Conservation (phyloP, 805 yeast species). For the Lipomyces mesembrius region DNA sequence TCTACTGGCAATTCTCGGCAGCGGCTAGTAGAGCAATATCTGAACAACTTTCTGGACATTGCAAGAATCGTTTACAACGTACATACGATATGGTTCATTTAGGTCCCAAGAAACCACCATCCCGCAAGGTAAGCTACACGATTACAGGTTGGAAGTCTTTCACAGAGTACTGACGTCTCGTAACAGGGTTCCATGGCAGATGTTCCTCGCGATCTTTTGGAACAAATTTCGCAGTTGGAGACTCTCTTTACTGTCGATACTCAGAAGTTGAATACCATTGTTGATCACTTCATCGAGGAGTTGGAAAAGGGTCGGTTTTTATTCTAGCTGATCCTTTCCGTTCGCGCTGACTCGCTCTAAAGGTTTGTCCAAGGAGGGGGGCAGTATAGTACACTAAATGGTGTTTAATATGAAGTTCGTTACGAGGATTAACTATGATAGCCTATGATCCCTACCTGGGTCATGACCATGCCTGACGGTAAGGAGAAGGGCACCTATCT, state of each 20-base stretch:
- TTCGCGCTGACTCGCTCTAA: neutral
- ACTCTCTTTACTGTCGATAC: slow-evolving; percentile 63
- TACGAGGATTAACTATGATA: slow-evolving; percentile 3
- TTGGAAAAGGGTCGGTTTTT: slow-evolving; percentile 74
- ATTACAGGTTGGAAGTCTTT: neutral
- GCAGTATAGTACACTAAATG: slow-evolving; percentile 39
- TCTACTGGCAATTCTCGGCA: neutral
- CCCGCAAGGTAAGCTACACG: slow-evolving; percentile 59
- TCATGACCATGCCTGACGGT: slow-evolving; percentile 90
- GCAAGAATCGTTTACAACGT: neutral
- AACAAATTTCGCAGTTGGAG: slow-evolving; percentile 64
- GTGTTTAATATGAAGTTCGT: neutral
- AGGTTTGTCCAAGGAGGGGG: slow-evolving; percentile 42
- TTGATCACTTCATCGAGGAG: slow-evolving; percentile 76
- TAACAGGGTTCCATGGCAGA: slow-evolving; percentile 62
- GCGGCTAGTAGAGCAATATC: neutral
- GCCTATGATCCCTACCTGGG: slow-evolving; percentile 99
- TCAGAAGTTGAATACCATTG: slow-evolving; percentile 64
- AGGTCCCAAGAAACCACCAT: slow-evolving; percentile 83
- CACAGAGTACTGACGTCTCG: neutral
- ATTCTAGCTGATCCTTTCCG: neutral
- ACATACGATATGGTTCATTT: slow-evolving; percentile 68
- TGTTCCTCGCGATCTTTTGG: slow-evolving; percentile 65
- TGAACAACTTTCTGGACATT: neutral
- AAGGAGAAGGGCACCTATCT: slow-evolving; percentile 84